These are phyloP conservation scores for Barnettozyma vustinii DNA, from an alignment of 805 yeast species.

Conservation along the genomic window DNA sequence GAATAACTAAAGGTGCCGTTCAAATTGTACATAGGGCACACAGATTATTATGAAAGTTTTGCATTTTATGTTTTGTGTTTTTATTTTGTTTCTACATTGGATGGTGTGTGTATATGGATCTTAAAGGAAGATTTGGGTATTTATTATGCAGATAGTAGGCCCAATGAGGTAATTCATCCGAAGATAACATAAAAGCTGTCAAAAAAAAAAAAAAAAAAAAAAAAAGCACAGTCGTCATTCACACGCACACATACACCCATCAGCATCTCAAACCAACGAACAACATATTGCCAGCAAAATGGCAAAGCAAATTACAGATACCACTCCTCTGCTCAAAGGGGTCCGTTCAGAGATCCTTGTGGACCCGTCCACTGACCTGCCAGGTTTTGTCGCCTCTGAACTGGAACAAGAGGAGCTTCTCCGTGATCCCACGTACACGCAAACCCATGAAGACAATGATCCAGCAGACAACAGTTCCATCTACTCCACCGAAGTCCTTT, in stretches of 20 bases:
- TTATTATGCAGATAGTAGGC: too few species aligned
- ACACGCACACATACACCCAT: too few species aligned
- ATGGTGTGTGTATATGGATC: neutral
- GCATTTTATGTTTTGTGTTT: neutral
- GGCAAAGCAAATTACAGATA: neutral
- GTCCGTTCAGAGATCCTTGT: constrained; percentile 17
- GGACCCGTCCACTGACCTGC: constrained; percentile 29
- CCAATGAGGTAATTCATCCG: neutral
- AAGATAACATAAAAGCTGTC: neutral
- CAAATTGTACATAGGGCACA: neutral
- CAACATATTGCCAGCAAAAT: too few species aligned
- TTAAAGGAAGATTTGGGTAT: neutral
- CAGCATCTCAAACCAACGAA: too few species aligned
- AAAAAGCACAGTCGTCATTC: too few species aligned
- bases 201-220: too few species aligned
- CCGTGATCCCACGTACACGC: constrained; percentile 15
- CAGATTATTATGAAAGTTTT: neutral
- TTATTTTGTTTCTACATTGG: neutral
- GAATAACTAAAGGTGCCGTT: neutral
- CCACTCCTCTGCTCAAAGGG: constrained; percentile 17
- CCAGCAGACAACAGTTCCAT: neutral
- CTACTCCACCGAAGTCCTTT: constrained; percentile 3
- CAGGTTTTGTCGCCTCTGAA: constrained; percentile 31
- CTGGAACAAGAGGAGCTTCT: constrained; percentile 26
- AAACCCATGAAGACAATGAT: neutral